Evolutionary conservation across 768 basidiomycete genomes (phyloP).

Genomic region (Gyrodon lividus): DNA sequence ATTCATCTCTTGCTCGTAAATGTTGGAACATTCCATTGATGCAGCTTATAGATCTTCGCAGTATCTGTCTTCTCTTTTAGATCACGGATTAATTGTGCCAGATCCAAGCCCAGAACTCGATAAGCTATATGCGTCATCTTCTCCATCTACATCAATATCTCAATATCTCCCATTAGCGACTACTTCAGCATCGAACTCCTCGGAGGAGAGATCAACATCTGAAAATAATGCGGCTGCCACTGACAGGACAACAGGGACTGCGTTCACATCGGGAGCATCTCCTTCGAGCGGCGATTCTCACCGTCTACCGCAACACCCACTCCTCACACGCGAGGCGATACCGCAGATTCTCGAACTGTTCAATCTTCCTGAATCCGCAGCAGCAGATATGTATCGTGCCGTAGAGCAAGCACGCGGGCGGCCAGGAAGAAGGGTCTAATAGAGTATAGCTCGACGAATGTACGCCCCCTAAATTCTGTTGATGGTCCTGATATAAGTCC

Average conservation of each 20-base stretch:
- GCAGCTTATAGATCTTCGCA: slow-evolving; percentile 69
- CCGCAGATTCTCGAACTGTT: slow-evolving; percentile 49
- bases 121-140: slow-evolving; percentile 44
- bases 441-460: neutral
- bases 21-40: slow-evolving; percentile 1
- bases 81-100: slow-evolving; percentile 55
- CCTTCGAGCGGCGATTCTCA: neutral
- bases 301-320: slow-evolving; percentile 28
- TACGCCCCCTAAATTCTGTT: neutral
- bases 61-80: slow-evolving; percentile 61
- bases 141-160: slow-evolving; percentile 15
- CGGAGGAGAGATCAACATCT: slow-evolving; percentile 4
- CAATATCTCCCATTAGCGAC: slow-evolving; percentile 7
- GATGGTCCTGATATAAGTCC: neutral
- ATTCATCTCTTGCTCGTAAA: neutral
- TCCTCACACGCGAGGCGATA: slow-evolving; percentile 54
- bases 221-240: neutral
- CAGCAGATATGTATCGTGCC: slow-evolving; percentile 59
- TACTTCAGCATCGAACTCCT: slow-evolving; percentile 8
- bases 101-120: slow-evolving; percentile 56
- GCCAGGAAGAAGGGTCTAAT: slow-evolving; percentile 22
- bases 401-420: slow-evolving; percentile 51
- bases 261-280: slow-evolving; percentile 2
- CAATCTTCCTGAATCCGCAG: slow-evolving; percentile 42
- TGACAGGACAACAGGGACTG: slow-evolving; percentile 3